phyloP scores from a whole-genome alignment of 352 stramenopile species.

The Pythium diclinum region DNA sequence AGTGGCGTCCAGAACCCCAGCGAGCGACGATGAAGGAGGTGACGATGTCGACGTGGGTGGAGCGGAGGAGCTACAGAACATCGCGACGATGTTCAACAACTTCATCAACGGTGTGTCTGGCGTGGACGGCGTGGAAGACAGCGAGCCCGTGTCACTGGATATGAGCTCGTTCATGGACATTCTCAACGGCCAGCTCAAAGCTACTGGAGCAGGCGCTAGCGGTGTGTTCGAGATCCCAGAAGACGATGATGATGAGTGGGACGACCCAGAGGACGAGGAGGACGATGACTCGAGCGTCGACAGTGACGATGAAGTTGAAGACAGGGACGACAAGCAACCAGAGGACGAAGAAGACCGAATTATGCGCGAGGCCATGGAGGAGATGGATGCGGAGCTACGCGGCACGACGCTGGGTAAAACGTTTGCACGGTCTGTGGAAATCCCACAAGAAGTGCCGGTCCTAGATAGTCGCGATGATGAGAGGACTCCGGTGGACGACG shows the following conservation, averaged over 20 bases:
- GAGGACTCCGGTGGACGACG: not conserved
- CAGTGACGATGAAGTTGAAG: slow-evolving; percentile 31
- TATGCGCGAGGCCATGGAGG: slow-evolving; percentile 58
- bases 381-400: slow-evolving; percentile 73
- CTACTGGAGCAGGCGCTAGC: not conserved
- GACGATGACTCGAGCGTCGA: slow-evolving; percentile 29
- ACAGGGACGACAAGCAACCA: slow-evolving; percentile 20
- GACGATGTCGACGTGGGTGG: slow-evolving; percentile 28
- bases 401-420: slow-evolving; percentile 54
- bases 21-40: not conserved
- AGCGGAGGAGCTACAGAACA: slow-evolving; percentile 61
- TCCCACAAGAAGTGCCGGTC: not conserved
- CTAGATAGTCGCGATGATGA: slow-evolving; percentile 20
- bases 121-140: slow-evolving; percentile 62
- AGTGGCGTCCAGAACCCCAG: slow-evolving; percentile 1
- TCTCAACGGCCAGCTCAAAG: slow-evolving; percentile 32
- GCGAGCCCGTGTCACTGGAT: slow-evolving; percentile 59
- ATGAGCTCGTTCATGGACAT: slow-evolving; percentile 68
- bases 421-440: slow-evolving; percentile 36
- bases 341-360: slow-evolving; percentile 39
- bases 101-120: slow-evolving; percentile 65
- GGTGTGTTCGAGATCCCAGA: slow-evolving; percentile 22
- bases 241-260: slow-evolving; percentile 16
- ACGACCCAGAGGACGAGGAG: slow-evolving; percentile 18
- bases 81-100: slow-evolving; percentile 72